Evolutionary conservation across 2,329 filamentous ascomycete genomes (phyloP).

Genomic region (Tolypocladium capitatum): DNA sequence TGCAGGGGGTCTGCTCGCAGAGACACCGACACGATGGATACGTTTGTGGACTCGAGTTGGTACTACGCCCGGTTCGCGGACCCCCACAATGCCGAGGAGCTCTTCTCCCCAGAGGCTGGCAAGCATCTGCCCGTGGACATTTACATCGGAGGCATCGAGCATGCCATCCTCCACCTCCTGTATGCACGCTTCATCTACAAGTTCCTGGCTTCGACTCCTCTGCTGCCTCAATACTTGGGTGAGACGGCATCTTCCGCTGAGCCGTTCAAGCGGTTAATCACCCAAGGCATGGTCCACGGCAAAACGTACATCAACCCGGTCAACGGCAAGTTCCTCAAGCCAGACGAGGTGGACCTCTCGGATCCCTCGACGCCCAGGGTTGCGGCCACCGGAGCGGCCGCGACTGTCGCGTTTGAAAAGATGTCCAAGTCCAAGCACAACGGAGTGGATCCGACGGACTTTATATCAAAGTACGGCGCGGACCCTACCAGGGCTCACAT

Average conservation of each 20-base stretch:
- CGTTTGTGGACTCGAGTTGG: slow-evolving; percentile 91
- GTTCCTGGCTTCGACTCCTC: slow-evolving; percentile 50
- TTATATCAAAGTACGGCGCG: slow-evolving; percentile 63
- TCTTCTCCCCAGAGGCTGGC: slow-evolving; percentile 48
- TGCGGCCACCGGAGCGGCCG: slow-evolving; percentile 42
- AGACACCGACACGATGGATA: slow-evolving; percentile 93
- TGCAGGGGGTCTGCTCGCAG: slow-evolving; percentile 59
- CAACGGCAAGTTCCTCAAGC: slow-evolving; percentile 64
- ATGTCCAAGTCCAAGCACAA: slow-evolving; percentile 96
- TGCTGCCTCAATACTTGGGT: slow-evolving; percentile 27
- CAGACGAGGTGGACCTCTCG: slow-evolving; percentile 56
- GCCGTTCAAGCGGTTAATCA: slow-evolving; percentile 70
- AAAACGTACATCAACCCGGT: slow-evolving; percentile 65
- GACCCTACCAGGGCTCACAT: slow-evolving; percentile 79
- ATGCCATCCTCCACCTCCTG: slow-evolving; percentile 79
- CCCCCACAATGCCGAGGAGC: slow-evolving; percentile 45
- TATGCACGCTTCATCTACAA: slow-evolving; percentile 89
- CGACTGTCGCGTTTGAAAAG: slow-evolving; percentile 64
- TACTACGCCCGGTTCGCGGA: slow-evolving; percentile 77
- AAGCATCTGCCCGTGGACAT: slow-evolving; percentile 62
- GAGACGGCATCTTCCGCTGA: slow-evolving; percentile 37
- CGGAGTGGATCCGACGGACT: slow-evolving; percentile 66
- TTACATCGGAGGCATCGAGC: slow-evolving; percentile 84
- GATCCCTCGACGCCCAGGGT: slow-evolving; percentile 45
- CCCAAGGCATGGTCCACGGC: slow-evolving; percentile 89